Base-by-base conservation (phyloP, 2,329 filamentous ascomycete species). In the Pyrenophora teres region DNA sequence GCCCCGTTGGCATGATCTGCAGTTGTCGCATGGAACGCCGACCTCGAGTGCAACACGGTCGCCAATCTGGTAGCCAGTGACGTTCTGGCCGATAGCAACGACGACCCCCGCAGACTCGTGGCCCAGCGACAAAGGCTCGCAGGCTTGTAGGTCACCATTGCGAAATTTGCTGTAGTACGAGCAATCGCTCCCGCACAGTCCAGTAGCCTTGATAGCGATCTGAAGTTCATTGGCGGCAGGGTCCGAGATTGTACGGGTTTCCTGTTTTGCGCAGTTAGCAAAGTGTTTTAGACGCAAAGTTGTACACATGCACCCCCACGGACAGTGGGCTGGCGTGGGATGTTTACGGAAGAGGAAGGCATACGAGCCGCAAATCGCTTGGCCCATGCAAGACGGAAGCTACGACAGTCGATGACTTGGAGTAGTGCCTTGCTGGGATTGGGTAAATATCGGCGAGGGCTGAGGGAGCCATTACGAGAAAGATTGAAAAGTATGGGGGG, bases 81-180 rank as follows among this genome's bases (percentile, higher is more conserved):
- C 73, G 36, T 63, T 68, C 30, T 70, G 65, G 9, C 74, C 74
- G 45, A 76, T 64, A 6, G 70, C 66, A 13, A 74, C 71, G 4
- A 76, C 73, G 21, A 76, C 48, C 35, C 74, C 74, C 35, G 72
- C 68, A 51, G 73, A 75, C 62, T 76, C 74, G 38, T 76, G 73
- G 35, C 74, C 73, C 3, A 88, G 79, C 4, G 84, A 86, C 27
- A 89, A 75, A 23, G 87, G 86, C 54, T 82, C 80, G 58, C 83
- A 85, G 40, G 84, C 85, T 62, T 85, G 86, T 43, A 89, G 80
- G 70, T 87, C 85, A 39, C 86, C 86, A 65, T 89, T 89, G 72
- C 85, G 84, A 66, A 87, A 88, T 64, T 87, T 87, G 70, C 83
- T 87, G 77, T 87, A 89, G 72, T 89, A 89, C 46, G 84, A 84